Base-by-base conservation (phyloP, 2,329 filamentous ascomycete genomes). In the Diaporthe velutina region DNA sequence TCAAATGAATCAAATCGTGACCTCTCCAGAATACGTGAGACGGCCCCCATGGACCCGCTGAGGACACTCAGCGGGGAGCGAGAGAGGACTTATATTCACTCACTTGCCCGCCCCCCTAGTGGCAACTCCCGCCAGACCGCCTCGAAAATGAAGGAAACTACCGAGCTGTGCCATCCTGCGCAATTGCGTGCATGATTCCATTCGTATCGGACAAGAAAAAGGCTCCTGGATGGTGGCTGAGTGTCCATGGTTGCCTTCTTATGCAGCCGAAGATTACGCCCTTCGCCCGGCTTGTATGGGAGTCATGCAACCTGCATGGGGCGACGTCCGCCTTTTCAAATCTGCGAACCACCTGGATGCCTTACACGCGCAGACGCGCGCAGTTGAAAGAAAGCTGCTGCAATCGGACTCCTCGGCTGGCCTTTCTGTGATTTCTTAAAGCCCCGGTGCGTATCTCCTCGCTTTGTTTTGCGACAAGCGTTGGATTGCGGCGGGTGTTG, bases 281-380 rank as follows among this genome's bases (percentile, higher is more conserved):
- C 22, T 22, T 54, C 35, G 67, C 67, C 67, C 67, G 68, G 17
- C 68, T 71, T 25, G 42, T 71, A 60, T 71, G 68, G 13, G n/a
- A n/a, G n/a, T n/a, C n/a, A n/a, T n/a, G n/a, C 15, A 25, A 15
- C 52, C 48, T 70, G 67, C 67, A 70, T 57, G 12, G 10, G 35
- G 10, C 57, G 33, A 66, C 8, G 42, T 66, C 61, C 61, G 42
- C 61, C 61, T 35, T 50, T 42, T 42, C 17, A 42, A 17, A 6
- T 40, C n/a, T 40, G 55, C 70, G 55, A 71, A 71, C 70, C 70
- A 61, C 8, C 38, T 54, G 55, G 55, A 52, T 22, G 70, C 70
- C 70, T 71, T 61, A 71, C 42, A 33, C 12, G 42, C 12, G 42
- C 54, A 5, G 17, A 25, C 30, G 45, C 54, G 54, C 17, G n/a